Percentiles rank a stretch among this genome's conserved stretches.
These are phyloP conservation scores for Dispira parvispora DNA, from an alignment of 192 early-diverging fungal species.

Conservation along the genomic window DNA sequence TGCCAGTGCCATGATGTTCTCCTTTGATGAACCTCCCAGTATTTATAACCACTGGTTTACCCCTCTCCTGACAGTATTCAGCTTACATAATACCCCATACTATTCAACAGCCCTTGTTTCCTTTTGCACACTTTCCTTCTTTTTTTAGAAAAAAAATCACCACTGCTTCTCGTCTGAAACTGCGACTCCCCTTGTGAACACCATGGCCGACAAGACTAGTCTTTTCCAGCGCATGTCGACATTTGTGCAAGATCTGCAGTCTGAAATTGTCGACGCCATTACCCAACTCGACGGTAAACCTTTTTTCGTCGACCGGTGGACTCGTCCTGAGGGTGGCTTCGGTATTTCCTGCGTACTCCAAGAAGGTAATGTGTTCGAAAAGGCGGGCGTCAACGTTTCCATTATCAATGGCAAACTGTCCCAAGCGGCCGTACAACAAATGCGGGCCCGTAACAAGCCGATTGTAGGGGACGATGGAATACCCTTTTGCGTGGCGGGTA, in stretches of 20 bases:
- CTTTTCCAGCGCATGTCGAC: slow-evolving; percentile 51
- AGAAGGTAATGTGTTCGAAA: slow-evolving; percentile 84
- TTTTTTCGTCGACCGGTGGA: slow-evolving; percentile 70
- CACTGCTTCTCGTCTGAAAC: too few species aligned
- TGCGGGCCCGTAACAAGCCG: slow-evolving; percentile 71
- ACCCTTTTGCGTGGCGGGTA: slow-evolving; percentile 78
- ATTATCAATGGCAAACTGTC: slow-evolving; percentile 72
- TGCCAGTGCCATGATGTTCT: too few species aligned
- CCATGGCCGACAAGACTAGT: too few species aligned
- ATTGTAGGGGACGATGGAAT: slow-evolving; percentile 38
- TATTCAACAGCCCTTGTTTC: too few species aligned
- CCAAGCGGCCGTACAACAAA: slow-evolving; percentile 60
- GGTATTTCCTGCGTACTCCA: slow-evolving; percentile 86
- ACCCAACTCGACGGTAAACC: slow-evolving; percentile 41
- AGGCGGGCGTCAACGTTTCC: slow-evolving; percentile 93
- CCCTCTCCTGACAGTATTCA: too few species aligned
- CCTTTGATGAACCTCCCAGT: too few species aligned
- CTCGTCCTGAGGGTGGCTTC: slow-evolving; percentile 78
- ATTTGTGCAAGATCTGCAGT: slow-evolving; percentile 60
- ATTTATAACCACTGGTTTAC: too few species aligned
- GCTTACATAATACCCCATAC: too few species aligned
- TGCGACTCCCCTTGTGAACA: too few species aligned
- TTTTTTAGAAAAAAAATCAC: too few species aligned
- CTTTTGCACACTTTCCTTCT: too few species aligned
- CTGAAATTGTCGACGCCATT: slow-evolving; percentile 49